A percentile compares a stretch with the other conserved stretches of the same genome.
These are phyloP conservation scores for Penicillium sp. DNA, from an alignment of 2,329 filamentous ascomycete genomes.

Conservation along the genomic window DNA sequence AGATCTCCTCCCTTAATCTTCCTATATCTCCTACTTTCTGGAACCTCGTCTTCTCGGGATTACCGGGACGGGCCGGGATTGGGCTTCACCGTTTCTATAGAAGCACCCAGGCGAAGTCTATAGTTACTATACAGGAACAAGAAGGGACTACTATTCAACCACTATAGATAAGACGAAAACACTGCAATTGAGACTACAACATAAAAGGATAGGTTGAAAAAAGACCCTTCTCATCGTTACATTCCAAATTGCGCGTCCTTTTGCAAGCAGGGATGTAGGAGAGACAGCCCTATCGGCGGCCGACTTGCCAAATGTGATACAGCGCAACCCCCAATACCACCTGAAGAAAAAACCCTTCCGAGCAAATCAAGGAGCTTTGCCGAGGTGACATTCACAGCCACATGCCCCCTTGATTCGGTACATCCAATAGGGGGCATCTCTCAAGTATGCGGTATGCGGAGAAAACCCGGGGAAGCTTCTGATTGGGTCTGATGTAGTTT, in stretches of 20 bases:
- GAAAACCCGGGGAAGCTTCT: conserved; percentile 6
- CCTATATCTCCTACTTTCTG: too few relatives aligned
- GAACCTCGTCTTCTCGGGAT: conserved; percentile 1
- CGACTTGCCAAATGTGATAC: conserved; percentile 2
- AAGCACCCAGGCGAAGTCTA: background rate
- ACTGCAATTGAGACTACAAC: background rate
- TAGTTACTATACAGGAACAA: background rate
- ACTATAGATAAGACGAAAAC: background rate
- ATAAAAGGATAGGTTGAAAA: background rate
- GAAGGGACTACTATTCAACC: background rate
- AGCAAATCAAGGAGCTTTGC: conserved; percentile 2
- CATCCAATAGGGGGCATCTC: background rate
- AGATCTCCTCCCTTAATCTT: background rate
- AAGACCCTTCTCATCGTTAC: conserved; percentile 4
- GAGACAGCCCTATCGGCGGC: conserved; percentile 6
- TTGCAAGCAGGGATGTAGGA: conserved; percentile 8
- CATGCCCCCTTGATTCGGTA: background rate
- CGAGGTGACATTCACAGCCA: conserved; percentile 4
- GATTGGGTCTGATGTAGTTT: background rate
- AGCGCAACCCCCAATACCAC: background rate
- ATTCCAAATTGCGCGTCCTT: conserved; percentile 18
- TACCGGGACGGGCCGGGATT: conserved; percentile 11
- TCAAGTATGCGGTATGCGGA: conserved; percentile 4
- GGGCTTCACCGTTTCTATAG: conserved; percentile 1
- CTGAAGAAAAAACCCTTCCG: background rate